Base-by-base conservation (phyloP, 2,329 filamentous ascomycete genomes). In the Neoscytalidium dimidiatum region DNA sequence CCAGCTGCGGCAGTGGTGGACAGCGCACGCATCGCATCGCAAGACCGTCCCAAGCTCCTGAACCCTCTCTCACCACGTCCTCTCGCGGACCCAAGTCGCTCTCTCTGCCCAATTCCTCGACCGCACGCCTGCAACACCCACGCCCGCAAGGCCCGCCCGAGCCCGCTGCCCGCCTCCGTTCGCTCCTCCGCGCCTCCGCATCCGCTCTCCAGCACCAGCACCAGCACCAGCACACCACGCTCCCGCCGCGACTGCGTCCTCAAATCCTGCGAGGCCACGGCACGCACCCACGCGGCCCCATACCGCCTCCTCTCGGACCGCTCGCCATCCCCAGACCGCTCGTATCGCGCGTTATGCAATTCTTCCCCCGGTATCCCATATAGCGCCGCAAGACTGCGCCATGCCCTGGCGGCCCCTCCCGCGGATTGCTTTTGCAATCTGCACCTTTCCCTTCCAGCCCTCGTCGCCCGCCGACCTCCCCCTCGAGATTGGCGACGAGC, bases 341-440 rank as follows among this genome's bases (percentile, higher is more conserved):
- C 53, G 63, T 57, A 52, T 65, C 53, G 63, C 63, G 63, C 63
- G 63, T 65, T 60, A 65, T 65, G 63, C 63, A 48, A 65, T 60
- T 60, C 53, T 61, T 51, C 44, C 46, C 63, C 53, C 63, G 56
- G 23, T 41, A 35, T 44, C 63, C 53, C 19, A 60, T 61, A 58
- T 65, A 65, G 63, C 52, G 63, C 63, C 38, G 52, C 43, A 48
- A 41, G 48, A 52, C 63, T 51, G 62, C 68, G 75, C 73, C 71
- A 78, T 78, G 76, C 72, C 76, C 70, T 99, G 95, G 95, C 90
- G 92, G 86, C 94, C 95, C 74, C 87, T 99, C 79, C 92, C 94
- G 79, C 92, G 92, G 74, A 97, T 99, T 83, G 95, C 94, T 76
- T 99, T 98, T 84, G 96, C 94, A 72, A 92, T 99, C 79, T 95